Percentiles rank a stretch among this genome's conserved stretches.
These are phyloP conservation scores for Trichosporon sp. DNA, from an alignment of 1,284 basidiomycete genomes.

Conservation along the genomic window DNA sequence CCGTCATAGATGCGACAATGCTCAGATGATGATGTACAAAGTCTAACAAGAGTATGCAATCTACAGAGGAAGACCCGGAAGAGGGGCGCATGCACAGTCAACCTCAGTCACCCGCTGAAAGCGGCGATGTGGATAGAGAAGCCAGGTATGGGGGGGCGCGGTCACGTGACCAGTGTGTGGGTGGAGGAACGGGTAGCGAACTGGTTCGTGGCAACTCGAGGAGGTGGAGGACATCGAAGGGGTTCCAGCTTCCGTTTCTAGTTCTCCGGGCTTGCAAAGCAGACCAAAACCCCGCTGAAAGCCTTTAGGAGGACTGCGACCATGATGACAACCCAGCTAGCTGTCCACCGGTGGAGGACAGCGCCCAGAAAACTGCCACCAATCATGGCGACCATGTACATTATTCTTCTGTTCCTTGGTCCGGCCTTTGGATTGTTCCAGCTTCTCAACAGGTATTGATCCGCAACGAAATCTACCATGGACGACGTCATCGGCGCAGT, in stretches of 20 bases:
- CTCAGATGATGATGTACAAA: no score
- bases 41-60: no score
- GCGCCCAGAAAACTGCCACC: constrained; percentile 49
- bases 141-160: background rate
- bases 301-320: constrained; percentile 45
- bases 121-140: no score
- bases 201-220: background rate
- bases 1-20: no score
- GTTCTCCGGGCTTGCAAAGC: constrained; percentile 23
- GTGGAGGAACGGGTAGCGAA: background rate
- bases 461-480: constrained; percentile 53
- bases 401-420: constrained; percentile 46
- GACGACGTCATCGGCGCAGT: constrained; percentile 52
- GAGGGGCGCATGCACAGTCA: no score
- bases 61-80: no score
- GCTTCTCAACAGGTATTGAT: constrained; percentile 45
- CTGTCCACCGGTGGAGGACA: constrained; percentile 42
- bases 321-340: constrained; percentile 47
- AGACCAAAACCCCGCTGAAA: constrained; percentile 34
- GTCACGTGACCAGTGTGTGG: background rate
- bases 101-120: no score
- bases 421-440: constrained; percentile 38
- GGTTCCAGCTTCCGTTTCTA: background rate
- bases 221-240: background rate
- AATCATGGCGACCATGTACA: constrained; percentile 49